A percentile compares a stretch with the other conserved stretches of the same genome.
Evolutionary conservation across 1,139 yeast species (phyloP).

Genomic region (Zygosaccharomyces pseudobailii): DNA sequence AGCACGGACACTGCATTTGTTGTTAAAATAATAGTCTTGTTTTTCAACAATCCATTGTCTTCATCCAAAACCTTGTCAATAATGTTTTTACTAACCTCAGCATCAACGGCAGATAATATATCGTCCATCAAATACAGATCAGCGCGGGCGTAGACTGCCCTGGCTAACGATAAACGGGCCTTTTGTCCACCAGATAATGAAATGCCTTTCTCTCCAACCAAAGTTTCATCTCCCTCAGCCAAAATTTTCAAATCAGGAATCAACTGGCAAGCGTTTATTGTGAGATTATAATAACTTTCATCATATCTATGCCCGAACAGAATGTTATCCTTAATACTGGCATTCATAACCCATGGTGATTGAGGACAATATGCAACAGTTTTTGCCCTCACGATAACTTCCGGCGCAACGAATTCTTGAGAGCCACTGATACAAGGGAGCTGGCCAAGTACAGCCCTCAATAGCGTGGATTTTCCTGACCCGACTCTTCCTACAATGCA

Average conservation of each 20-base stretch:
- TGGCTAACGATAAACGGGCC: constrained; percentile 78
- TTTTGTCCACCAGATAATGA: constrained; percentile 89
- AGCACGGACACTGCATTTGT: constrained; percentile 77
- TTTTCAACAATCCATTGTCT: constrained; percentile 52
- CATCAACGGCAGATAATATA: constrained; percentile 77
- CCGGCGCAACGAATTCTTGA: constrained; percentile 34
- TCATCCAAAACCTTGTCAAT: constrained; percentile 55
- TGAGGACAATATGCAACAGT: constrained; percentile 79
- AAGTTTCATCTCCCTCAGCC: constrained; percentile 79
- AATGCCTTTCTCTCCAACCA: constrained; percentile 88
- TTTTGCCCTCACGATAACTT: constrained; percentile 50
- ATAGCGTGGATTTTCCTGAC: constrained; percentile 69
- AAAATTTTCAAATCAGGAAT: constrained; percentile 60
- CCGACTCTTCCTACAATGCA: constrained; percentile 84
- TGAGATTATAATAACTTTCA: constrained; percentile 59
- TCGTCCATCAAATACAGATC: constrained; percentile 80
- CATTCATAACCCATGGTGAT: constrained; percentile 78
- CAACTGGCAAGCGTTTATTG: constrained; percentile 75
- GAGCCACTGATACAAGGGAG: constrained; percentile 41
- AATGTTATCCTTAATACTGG: constrained; percentile 67
- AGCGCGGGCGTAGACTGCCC: constrained; percentile 83
- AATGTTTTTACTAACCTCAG: constrained; percentile 73
- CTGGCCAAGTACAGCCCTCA: constrained; percentile 60
- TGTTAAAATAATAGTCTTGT: constrained; percentile 73
- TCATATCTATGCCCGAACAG: constrained; percentile 74